These are phyloP conservation scores for Gracilariopsis chorda DNA, from an alignment of 23 red algal genomes.

Conservation along the genomic window DNA sequence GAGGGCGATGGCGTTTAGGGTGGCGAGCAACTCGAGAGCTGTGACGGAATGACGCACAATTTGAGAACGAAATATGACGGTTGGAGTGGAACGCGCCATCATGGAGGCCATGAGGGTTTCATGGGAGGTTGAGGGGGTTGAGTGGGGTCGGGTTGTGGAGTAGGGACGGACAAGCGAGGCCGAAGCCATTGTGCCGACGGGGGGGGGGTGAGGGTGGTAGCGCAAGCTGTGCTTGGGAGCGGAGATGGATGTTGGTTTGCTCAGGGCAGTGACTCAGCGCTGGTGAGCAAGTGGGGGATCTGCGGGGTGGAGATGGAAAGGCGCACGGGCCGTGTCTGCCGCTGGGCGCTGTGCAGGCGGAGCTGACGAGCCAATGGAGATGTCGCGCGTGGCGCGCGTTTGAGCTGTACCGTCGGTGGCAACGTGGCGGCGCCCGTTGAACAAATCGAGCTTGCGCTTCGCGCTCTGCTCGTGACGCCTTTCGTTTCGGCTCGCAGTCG, in stretches of 20 bases:
- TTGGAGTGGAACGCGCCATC: slow-evolving; percentile 50
- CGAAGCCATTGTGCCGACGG: background rate
- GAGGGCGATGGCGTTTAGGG: slow-evolving; percentile 57
- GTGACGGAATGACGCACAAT: slow-evolving; percentile 21
- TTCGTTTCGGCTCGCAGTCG: too few species aligned
- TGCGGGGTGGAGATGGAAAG: too few species aligned
- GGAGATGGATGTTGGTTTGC: background rate
- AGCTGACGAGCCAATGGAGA: too few species aligned
- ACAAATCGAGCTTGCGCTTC: too few species aligned
- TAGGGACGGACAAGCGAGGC: slow-evolving; percentile 1
- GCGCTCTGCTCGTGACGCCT: too few species aligned
- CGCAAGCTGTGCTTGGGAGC: background rate
- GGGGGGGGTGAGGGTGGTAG: background rate
- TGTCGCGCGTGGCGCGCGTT: background rate
- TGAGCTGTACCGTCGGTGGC: background rate
- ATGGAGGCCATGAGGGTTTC: slow-evolving; percentile 66
- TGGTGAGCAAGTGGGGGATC: too few species aligned
- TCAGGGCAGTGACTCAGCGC: background rate
- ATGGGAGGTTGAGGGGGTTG: background rate
- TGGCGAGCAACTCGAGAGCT: slow-evolving; percentile 37
- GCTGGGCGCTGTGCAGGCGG: too few species aligned
- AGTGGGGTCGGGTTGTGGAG: background rate
- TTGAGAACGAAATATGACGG: slow-evolving; percentile 33
- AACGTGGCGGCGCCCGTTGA: slow-evolving; percentile 5
- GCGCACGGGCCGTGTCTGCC: too few species aligned